Evolutionary conservation across 306 rosid genomes (phyloP).

Genomic region (Vigna unguiculata): DNA sequence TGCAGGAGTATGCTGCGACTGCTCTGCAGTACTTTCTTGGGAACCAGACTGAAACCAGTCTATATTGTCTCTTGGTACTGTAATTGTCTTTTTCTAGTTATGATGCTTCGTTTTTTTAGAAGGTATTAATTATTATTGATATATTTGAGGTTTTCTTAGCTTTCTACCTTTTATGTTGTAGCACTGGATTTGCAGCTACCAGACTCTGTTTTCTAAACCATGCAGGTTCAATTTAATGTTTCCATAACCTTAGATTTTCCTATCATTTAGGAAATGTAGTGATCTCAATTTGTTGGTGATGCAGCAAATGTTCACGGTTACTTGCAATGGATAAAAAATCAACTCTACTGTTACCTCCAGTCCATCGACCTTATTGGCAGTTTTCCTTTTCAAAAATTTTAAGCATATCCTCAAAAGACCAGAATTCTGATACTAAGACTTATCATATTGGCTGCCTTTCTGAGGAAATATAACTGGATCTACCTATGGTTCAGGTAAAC

Average conservation of each 20-base stretch:
- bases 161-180: constrained; percentile 49
- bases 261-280: constrained; percentile 32
- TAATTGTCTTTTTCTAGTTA: constrained; percentile 28
- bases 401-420: constrained; percentile 59
- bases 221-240: constrained; percentile 69
- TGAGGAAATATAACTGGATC: constrained; percentile 55
- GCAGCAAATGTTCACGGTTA: constrained; percentile 82
- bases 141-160: constrained; percentile 32
- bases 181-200: constrained; percentile 96
- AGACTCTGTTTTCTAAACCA: constrained; percentile 68
- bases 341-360: constrained; percentile 72
- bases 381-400: constrained; percentile 54
- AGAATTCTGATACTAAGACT: constrained; percentile 53
- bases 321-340: constrained; percentile 74
- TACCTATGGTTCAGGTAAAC: constrained; percentile 38
- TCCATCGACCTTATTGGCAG: constrained; percentile 73
- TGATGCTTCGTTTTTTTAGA: constrained; percentile 32
- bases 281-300: constrained; percentile 40
- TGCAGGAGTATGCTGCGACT: constrained; percentile 85
- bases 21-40: constrained; percentile 87
- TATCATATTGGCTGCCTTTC: constrained; percentile 79
- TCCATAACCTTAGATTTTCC: constrained; percentile 34
- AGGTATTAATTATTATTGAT: constrained; percentile 29
- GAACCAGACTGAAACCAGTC: constrained; percentile 68
- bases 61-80: constrained; percentile 80